phyloP scores from a whole-genome alignment of 2,329 filamentous ascomycete genomes.

The Lasiodiplodia gonubiensis region DNA sequence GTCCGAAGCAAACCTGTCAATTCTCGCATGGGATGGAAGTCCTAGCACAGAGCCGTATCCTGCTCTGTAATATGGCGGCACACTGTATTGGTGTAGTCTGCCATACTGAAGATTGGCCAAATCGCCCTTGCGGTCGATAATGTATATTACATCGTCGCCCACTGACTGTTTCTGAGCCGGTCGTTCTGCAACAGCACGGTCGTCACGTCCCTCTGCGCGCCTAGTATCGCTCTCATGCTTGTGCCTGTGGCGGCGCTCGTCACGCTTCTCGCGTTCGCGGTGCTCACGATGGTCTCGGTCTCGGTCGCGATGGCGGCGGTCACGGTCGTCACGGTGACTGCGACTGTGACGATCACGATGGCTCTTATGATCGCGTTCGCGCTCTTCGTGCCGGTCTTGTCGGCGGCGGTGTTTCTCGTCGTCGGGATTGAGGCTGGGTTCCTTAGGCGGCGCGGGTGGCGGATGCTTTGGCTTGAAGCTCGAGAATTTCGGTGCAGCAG shows the following conservation, averaged over 20 bases:
- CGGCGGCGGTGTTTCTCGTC: neutral
- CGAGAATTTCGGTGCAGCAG: constrained; percentile 70
- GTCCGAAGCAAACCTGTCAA: constrained; percentile 68
- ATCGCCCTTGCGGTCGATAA: constrained; percentile 78
- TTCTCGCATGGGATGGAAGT: constrained; percentile 61
- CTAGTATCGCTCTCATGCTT: neutral
- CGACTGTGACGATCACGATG: constrained; percentile 2
- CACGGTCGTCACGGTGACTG: neutral
- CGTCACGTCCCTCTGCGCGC: neutral
- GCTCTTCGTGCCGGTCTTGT: neutral
- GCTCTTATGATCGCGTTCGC: neutral
- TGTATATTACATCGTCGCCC: constrained; percentile 37
- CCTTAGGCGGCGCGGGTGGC: constrained; percentile 26
- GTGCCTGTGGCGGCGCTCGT: constrained; percentile 1
- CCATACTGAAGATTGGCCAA: constrained; percentile 76
- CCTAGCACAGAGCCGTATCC: constrained; percentile 77
- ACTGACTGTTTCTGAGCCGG: neutral
- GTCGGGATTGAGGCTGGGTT: constrained; percentile 2
- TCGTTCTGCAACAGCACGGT: neutral
- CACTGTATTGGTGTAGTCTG: constrained; percentile 70
- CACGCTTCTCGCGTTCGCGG: neutral
- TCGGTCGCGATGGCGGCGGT: constrained; percentile 7
- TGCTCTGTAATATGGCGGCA: constrained; percentile 73
- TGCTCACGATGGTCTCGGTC: constrained; percentile 6
- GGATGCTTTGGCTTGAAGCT: constrained; percentile 67